These are phyloP conservation scores for Sporothrix euskadiensis DNA, from an alignment of 2,329 filamentous ascomycete species.

Conservation along the genomic window DNA sequence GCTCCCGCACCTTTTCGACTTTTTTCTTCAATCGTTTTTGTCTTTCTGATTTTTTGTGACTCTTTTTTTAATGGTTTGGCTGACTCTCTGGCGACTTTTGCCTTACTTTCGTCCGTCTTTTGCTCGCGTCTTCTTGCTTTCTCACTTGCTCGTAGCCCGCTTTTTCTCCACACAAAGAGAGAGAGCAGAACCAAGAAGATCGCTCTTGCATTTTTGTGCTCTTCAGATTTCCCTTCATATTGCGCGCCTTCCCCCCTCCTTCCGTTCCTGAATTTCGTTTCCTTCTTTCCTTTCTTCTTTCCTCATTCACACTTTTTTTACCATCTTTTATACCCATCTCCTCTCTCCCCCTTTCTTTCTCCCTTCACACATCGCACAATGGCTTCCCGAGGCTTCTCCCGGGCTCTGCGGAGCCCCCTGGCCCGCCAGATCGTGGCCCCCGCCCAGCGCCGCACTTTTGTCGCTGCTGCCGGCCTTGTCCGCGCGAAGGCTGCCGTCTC, in stretches of 20 bases:
- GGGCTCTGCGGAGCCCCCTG: slow-evolving; percentile 63
- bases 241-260: slow-evolving; percentile 20
- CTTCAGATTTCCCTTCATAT: slow-evolving; percentile 19
- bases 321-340: background rate
- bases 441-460: slow-evolving; percentile 63
- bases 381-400: slow-evolving; percentile 74
- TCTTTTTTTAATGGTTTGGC: background rate
- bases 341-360: slow-evolving; percentile 32
- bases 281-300: slow-evolving; percentile 15
- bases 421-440: slow-evolving; percentile 64
- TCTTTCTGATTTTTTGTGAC: background rate
- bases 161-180: slow-evolving; percentile 18
- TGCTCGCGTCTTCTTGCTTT: background rate
- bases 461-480: slow-evolving; percentile 59
- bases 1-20: slow-evolving; percentile 4
- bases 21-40: slow-evolving; percentile 18
- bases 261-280: slow-evolving; percentile 6
- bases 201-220: slow-evolving; percentile 21
- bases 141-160: slow-evolving; percentile 1
- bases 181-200: background rate
- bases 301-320: slow-evolving; percentile 3
- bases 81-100: background rate
- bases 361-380: slow-evolving; percentile 51
- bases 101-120: background rate
- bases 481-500: slow-evolving; percentile 55